These are phyloP conservation scores for Celoporthe dispersa DNA, from an alignment of 2,329 filamentous ascomycete species.

Conservation along the genomic window DNA sequence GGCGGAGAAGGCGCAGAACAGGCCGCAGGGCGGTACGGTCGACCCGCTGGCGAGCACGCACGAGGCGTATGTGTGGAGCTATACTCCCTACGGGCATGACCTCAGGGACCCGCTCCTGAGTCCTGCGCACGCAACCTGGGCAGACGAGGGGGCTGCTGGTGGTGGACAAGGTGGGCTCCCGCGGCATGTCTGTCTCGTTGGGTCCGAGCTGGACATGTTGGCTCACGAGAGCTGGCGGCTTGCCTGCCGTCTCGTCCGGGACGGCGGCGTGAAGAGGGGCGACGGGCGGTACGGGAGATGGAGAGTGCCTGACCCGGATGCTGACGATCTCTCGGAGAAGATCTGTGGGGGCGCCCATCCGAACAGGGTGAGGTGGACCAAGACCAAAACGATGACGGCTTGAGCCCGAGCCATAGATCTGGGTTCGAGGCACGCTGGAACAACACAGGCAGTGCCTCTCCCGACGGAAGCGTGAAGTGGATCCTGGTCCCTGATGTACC, in stretches of 20 bases:
- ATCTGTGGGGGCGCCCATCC: constrained; percentile 30
- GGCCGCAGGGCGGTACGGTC: constrained; percentile 35
- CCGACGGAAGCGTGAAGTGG: constrained; percentile 35
- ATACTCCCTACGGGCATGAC: constrained; percentile 42
- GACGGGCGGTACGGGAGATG: constrained; percentile 37
- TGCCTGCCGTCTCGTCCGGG: constrained; percentile 40
- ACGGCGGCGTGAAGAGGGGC: constrained; percentile 37
- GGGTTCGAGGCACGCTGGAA: constrained; percentile 32
- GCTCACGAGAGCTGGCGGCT: constrained; percentile 47
- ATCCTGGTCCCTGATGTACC: constrained; percentile 39
- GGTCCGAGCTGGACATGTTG: constrained; percentile 51
- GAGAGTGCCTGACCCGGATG: constrained; percentile 29
- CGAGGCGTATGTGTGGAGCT: constrained; percentile 47
- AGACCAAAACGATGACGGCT: constrained; percentile 28
- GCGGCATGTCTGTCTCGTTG: constrained; percentile 47
- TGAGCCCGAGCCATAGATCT: constrained; percentile 34
- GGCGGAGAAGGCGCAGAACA: constrained; percentile 37
- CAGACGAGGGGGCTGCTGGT: background rate
- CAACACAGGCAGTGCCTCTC: constrained; percentile 8
- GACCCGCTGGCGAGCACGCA: constrained; percentile 39
- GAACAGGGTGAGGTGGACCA: constrained; percentile 33
- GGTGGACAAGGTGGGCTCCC: constrained; percentile 38
- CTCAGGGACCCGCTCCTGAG: constrained; percentile 47
- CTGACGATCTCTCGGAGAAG: constrained; percentile 18
- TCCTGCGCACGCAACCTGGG: constrained; percentile 39